Conservation (phyloP, 306 rosid species). For the Betula pendula region DNA sequence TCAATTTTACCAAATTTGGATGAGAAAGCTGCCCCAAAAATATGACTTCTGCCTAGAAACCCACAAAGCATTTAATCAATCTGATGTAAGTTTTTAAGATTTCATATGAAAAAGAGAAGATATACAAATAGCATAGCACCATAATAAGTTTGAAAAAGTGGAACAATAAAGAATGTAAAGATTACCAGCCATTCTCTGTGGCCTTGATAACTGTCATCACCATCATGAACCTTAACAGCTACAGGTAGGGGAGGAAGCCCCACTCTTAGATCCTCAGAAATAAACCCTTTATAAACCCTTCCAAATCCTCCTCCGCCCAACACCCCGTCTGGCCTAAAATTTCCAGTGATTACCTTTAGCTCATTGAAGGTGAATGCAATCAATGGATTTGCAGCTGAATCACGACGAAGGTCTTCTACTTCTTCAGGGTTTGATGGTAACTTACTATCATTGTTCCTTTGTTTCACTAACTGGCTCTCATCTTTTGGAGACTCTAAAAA, state of each 20-base stretch:
- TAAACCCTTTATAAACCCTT: slow-evolving; percentile 88
- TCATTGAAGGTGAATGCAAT: slow-evolving; percentile 75
- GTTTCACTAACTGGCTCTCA: slow-evolving; percentile 41
- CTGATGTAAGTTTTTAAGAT: slow-evolving; percentile 8
- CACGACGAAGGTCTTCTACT: slow-evolving; percentile 89
- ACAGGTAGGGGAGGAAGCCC: slow-evolving; percentile 68
- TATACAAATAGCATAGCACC: neutral
- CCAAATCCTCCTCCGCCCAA: slow-evolving; percentile 99
- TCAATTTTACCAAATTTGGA: slow-evolving; percentile 88
- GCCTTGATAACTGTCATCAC: slow-evolving; percentile 92
- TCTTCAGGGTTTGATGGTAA: slow-evolving; percentile 91
- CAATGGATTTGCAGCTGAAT: slow-evolving; percentile 82
- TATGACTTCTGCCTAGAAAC: slow-evolving; percentile 94
- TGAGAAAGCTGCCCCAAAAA: slow-evolving; percentile 99
- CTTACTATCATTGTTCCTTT: slow-evolving; percentile 51
- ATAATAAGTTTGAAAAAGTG: slow-evolving; percentile 1
- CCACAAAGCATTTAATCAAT: slow-evolving; percentile 33
- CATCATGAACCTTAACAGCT: slow-evolving; percentile 99
- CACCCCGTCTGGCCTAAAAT: slow-evolving; percentile 75
- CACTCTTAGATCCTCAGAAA: slow-evolving; percentile 72
- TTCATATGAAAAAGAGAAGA: neutral
- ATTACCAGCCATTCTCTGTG: slow-evolving; percentile 99
- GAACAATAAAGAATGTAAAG: slow-evolving; percentile 21
- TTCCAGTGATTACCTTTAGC: slow-evolving; percentile 67
- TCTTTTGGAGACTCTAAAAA: slow-evolving; percentile 58